These are phyloP conservation scores for Chloris gayana DNA, from an alignment of 176 grass and related monocot genomes.

Conservation along the genomic window DNA sequence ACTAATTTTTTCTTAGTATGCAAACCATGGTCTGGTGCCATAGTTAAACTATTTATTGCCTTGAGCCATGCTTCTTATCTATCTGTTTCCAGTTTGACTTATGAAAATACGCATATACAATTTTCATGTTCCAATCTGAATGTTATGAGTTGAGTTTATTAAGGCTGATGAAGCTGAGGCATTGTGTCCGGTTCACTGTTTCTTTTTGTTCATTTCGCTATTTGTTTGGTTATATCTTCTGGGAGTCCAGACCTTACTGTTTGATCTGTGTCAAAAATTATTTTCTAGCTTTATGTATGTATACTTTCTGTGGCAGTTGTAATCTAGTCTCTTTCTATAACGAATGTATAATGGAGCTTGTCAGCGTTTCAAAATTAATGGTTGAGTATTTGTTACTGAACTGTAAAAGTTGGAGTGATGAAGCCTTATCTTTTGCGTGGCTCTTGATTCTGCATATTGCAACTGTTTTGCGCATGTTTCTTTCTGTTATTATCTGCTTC, in stretches of 20 bases:
- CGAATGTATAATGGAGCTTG: neutral
- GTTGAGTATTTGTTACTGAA: neutral
- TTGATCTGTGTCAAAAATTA: neutral
- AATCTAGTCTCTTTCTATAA: neutral
- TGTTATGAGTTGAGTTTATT: neutral
- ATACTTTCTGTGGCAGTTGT: neutral
- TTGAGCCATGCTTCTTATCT: neutral
- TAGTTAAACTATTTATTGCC: neutral
- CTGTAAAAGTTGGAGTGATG: neutral
- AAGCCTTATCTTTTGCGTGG: conserved; percentile 16
- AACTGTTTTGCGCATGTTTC: neutral
- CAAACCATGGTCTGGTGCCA: neutral
- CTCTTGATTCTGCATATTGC: conserved; percentile 12
- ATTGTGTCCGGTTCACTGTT: neutral
- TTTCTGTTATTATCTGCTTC: neutral
- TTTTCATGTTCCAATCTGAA: conserved; percentile 8
- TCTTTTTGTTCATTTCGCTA: neutral
- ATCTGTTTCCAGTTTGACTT: neutral
- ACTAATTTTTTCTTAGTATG: neutral
- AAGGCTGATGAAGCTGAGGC: neutral
- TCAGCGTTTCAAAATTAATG: neutral
- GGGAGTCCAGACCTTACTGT: neutral
- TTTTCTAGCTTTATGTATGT: neutral
- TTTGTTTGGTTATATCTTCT: neutral
- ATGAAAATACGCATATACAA: neutral